A percentile compares a stretch with the other conserved stretches of the same genome.
Evolutionary conservation across 441 rosid genomes (phyloP).

Genomic region (Pelargonium cotyledonis): DNA sequence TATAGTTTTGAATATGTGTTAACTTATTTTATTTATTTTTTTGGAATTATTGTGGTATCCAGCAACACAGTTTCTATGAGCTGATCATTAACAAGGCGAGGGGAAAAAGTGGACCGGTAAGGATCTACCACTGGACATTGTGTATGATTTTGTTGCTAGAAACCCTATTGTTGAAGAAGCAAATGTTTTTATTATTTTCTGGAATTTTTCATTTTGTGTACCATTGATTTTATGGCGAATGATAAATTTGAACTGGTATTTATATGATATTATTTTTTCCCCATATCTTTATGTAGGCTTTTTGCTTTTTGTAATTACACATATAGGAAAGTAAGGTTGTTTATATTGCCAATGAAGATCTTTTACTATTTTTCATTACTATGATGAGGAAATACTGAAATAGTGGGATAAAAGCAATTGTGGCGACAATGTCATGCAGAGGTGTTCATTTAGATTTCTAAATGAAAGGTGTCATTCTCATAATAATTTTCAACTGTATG

Average conservation of each 20-base stretch:
- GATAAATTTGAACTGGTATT: neutral
- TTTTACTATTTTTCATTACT: neutral
- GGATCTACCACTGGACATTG: slow-evolving; percentile 8
- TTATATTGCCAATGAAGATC: neutral
- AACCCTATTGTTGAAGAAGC: neutral
- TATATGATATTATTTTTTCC: neutral
- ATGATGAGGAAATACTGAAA: too few species aligned
- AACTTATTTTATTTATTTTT: slow-evolving; percentile 8
- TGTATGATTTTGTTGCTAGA: neutral
- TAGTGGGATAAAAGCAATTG: neutral
- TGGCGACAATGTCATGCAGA: neutral
- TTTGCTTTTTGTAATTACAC: neutral
- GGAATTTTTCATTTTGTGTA: neutral
- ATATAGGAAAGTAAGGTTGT: neutral
- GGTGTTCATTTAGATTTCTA: neutral
- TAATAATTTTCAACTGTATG: neutral
- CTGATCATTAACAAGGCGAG: slow-evolving; percentile 90
- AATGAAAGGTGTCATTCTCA: neutral
- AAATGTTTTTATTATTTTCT: slow-evolving; percentile 1
- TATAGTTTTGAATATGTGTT: slow-evolving; percentile 12
- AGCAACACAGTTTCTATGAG: slow-evolving; percentile 99
- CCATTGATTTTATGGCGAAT: slow-evolving; percentile 11
- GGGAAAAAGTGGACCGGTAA: slow-evolving; percentile 99
- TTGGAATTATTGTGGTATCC: slow-evolving; percentile 31
- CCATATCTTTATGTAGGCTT: neutral